Conservation (phyloP, 2,329 filamentous ascomycete species). For the Trichocomaceae sp. region DNA sequence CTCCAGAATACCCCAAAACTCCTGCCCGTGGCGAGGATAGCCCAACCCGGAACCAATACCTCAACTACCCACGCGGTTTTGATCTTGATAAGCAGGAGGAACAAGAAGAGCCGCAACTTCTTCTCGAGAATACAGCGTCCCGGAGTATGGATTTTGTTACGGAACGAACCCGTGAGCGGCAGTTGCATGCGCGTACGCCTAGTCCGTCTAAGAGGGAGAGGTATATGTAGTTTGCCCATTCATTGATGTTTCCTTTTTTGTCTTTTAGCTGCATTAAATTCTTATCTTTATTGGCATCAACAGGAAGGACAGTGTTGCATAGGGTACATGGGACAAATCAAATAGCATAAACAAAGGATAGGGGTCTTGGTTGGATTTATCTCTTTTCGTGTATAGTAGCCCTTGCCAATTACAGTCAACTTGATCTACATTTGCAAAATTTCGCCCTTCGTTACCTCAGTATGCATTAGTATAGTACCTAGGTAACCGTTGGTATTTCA, state of each 20-base stretch:
- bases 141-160: slow-evolving; percentile 26
- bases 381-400: background rate
- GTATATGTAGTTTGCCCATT: slow-evolving; percentile 1
- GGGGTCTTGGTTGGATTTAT: background rate
- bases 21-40: slow-evolving; percentile 5
- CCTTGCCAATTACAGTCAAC: background rate
- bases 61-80: slow-evolving; percentile 11
- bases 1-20: slow-evolving; percentile 22
- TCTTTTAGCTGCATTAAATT: background rate
- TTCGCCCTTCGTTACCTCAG: background rate
- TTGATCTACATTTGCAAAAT: background rate
- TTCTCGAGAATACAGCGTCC: slow-evolving; percentile 25
- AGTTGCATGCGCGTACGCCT: slow-evolving; percentile 30
- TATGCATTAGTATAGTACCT: background rate
- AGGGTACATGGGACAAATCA: background rate
- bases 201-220: slow-evolving; percentile 25
- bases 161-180: slow-evolving; percentile 26
- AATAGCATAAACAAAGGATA: background rate
- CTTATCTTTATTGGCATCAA: background rate
- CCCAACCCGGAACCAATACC: slow-evolving; percentile 5
- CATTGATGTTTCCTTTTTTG: background rate
- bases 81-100: slow-evolving; percentile 22
- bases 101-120: slow-evolving; percentile 17
- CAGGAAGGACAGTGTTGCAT: background rate
- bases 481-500: too few relatives aligned